Percentiles rank a stretch among this genome's conserved stretches.
These are phyloP conservation scores for Exsudoporus floridanus DNA, from an alignment of 1,284 basidiomycete genomes.

Conservation along the genomic window DNA sequence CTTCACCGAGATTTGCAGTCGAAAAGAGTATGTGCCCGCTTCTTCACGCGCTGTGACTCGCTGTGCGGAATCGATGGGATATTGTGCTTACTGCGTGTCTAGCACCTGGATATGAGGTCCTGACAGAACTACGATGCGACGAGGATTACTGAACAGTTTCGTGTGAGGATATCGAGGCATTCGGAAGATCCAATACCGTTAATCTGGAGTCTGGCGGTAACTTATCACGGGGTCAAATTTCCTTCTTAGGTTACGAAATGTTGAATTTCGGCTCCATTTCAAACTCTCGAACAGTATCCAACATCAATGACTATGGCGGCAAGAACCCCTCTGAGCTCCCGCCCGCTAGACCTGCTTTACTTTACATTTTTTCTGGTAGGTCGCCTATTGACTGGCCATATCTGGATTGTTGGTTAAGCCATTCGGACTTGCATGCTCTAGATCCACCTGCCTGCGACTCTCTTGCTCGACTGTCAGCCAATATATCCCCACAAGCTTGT, in stretches of 20 bases:
- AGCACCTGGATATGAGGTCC: slow-evolving; percentile 64
- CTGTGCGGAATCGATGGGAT: not conserved
- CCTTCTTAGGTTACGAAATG: not conserved
- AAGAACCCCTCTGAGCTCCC: slow-evolving; percentile 43
- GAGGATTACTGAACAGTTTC: slow-evolving; percentile 41
- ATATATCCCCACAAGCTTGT: slow-evolving; percentile 56
- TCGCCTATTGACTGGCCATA: not conserved
- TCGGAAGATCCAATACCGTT: not conserved
- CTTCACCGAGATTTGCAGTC: slow-evolving; percentile 37
- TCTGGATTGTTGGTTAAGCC: not conserved
- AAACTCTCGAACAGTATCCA: not conserved
- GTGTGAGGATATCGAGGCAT: slow-evolving; percentile 46
- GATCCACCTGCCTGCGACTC: slow-evolving; percentile 63
- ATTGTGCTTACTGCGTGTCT: slow-evolving; percentile 44
- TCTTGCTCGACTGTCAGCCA: slow-evolving; percentile 68
- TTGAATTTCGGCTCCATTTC: not conserved
- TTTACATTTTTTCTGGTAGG: slow-evolving; percentile 62
- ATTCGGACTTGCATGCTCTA: slow-evolving; percentile 24
- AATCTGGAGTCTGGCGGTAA: too few relatives aligned
- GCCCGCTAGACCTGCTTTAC: slow-evolving; percentile 64
- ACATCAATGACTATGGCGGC: slow-evolving; percentile 1
- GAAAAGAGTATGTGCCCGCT: slow-evolving; percentile 54
- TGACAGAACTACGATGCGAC: slow-evolving; percentile 44
- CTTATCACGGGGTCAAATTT: not conserved
- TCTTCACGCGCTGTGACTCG: slow-evolving; percentile 37